These are phyloP conservation scores for Aquilaria agallochum DNA, from an alignment of 441 rosid genomes.

Conservation along the genomic window DNA sequence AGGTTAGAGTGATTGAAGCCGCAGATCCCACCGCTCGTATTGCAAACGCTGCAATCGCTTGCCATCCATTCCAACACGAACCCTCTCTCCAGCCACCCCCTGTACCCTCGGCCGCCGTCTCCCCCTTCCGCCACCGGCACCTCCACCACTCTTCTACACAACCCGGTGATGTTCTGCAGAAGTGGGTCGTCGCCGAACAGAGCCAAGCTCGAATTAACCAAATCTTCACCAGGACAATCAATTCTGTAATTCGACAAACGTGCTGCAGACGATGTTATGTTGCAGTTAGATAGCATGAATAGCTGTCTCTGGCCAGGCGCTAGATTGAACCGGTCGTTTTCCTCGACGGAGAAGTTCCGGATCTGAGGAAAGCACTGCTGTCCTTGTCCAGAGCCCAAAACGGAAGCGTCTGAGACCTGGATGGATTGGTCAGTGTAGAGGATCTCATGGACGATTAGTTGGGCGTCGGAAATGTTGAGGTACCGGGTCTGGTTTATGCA, in stretches of 20 bases:
- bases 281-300: slow-evolving; percentile 32
- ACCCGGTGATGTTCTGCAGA: slow-evolving; percentile 9
- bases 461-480: slow-evolving; percentile 15
- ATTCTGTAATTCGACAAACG: slow-evolving; percentile 13
- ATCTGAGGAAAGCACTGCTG: slow-evolving; percentile 13
- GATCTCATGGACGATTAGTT: slow-evolving; percentile 23
- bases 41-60: slow-evolving; percentile 35
- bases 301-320: neutral
- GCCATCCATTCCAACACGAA: slow-evolving; percentile 43
- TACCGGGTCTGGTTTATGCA: slow-evolving; percentile 25
- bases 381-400: neutral
- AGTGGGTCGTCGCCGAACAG: slow-evolving; percentile 17
- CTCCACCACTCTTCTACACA: slow-evolving; percentile 19
- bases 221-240: neutral
- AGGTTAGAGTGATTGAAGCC: slow-evolving; percentile 22
- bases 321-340: slow-evolving; percentile 4
- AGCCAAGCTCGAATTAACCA: slow-evolving; percentile 13
- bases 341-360: slow-evolving; percentile 26
- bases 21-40: slow-evolving; percentile 41
- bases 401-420: slow-evolving; percentile 26
- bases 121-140: slow-evolving; percentile 24
- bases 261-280: neutral
- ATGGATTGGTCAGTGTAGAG: slow-evolving; percentile 29
- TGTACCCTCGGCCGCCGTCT: neutral
- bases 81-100: slow-evolving; percentile 20